Evolutionary conservation across 2,329 filamentous ascomycete genomes (phyloP), one percentile per base, ranked within the genome.

Genomic region (Botrytis fragariae): DNA sequence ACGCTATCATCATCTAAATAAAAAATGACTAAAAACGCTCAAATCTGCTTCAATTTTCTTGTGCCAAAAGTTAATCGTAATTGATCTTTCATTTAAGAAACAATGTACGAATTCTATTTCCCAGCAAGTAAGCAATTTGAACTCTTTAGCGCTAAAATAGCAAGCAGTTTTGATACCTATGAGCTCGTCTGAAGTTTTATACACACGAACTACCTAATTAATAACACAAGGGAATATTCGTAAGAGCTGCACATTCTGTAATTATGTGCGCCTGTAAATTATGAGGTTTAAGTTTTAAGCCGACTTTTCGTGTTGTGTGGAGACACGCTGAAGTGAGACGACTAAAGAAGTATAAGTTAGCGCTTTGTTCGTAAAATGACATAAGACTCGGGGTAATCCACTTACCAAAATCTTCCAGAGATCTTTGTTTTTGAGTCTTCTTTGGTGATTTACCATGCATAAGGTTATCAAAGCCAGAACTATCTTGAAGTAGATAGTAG

Each of bases 391-490:
- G 73, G 39, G 7, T 51, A 74, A 75, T 59, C 57, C 78, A 87
- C 91, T 88, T 90, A 94, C 92, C 90, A 81, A 97, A 97, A 85
- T 97, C 93, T 86, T 97, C 94, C 76, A 95, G 87, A 63, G 91
- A 93, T 79, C 93, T 88, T 85, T 95, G 93, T 88, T 93, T 95
- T 84, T 91, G 88, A 84, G 90, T 91, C 83, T 91, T 90, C 87
- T 94, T 94, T 77, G 90, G 89, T 76, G 90, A 92, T 86, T 95
- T 95, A 82, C 93, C 93, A 85, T 97, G 93, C 92, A 97, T 96
- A 76, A 97, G 87, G 86, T 96, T 95, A 84, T 97, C 93, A 83
- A 97, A 97, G 76, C 91, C 91, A 75, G 88, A 84, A 80, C 90
- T 94, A 82, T 92, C 92, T 83, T 95, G 91, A 81, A 97, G 89